Evolutionary conservation across 148 eudicot species (phyloP).

Genomic region (Rhododendron ferrugineum): DNA sequence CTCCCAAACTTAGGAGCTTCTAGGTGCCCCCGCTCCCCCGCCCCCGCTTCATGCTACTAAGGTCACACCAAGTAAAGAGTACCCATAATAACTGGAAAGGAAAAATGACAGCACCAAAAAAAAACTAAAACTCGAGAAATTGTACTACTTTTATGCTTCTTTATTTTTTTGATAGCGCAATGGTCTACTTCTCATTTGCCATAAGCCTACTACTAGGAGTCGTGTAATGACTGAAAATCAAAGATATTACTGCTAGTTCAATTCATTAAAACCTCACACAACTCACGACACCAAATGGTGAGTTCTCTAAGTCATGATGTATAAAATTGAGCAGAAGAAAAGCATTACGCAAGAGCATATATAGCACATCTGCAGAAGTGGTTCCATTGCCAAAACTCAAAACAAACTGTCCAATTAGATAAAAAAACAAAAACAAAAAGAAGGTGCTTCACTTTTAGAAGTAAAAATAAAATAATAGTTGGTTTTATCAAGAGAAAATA

Average conservation of each 20-base stretch:
- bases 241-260: background rate
- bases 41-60: no score
- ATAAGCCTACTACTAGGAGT: background rate
- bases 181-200: background rate
- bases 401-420: background rate
- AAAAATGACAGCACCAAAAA: background rate
- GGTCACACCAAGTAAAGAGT: background rate
- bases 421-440: no score
- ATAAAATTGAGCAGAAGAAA: background rate
- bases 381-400: background rate
- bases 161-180: background rate
- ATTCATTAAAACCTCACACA: no score
- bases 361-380: background rate
- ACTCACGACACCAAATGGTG: no score
- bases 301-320: background rate
- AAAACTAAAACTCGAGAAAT: background rate
- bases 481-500: background rate
- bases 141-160: background rate
- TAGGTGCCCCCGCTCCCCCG: no score
- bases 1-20: no score
- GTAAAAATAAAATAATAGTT: background rate
- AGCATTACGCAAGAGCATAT: background rate
- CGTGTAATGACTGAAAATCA: background rate
- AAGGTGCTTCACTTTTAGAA: background rate
- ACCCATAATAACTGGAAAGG: background rate